phyloP scores from a whole-genome alignment of 345 rosid genomes.

The Populus ilicifolia region DNA sequence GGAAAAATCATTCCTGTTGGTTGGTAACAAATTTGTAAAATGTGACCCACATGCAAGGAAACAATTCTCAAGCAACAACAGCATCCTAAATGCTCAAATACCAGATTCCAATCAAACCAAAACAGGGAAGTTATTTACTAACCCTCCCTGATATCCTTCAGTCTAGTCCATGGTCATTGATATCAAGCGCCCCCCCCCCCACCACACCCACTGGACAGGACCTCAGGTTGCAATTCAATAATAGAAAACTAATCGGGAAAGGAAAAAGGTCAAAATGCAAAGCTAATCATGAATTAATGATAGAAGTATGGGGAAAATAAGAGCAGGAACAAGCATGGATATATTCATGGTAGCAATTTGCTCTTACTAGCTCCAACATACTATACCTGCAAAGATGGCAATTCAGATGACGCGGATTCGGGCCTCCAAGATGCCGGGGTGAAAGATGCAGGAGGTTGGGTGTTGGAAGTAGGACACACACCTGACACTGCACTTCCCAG shows the following conservation, averaged over 20 bases:
- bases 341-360: background rate
- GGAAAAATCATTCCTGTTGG: background rate
- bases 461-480: constrained; percentile 52
- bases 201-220: background rate
- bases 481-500: constrained; percentile 52
- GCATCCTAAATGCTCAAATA: background rate
- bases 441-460: constrained; percentile 53
- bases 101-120: background rate
- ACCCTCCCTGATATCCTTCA: background rate
- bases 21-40: background rate
- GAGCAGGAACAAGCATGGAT: background rate
- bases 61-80: background rate
- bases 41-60: background rate
- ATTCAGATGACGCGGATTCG: constrained; percentile 50
- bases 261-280: background rate
- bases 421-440: constrained; percentile 56
- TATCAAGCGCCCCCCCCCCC: background rate
- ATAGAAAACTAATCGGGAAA: background rate
- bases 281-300: background rate
- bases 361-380: background rate
- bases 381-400: constrained; percentile 58
- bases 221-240: background rate
- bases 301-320: background rate
- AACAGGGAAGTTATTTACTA: background rate
- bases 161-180: background rate